Percentiles rank a stretch among this genome's conserved stretches.
These are phyloP conservation scores for Diaporthe longicolla DNA, from an alignment of 2,329 filamentous ascomycete genomes.

Conservation along the genomic window DNA sequence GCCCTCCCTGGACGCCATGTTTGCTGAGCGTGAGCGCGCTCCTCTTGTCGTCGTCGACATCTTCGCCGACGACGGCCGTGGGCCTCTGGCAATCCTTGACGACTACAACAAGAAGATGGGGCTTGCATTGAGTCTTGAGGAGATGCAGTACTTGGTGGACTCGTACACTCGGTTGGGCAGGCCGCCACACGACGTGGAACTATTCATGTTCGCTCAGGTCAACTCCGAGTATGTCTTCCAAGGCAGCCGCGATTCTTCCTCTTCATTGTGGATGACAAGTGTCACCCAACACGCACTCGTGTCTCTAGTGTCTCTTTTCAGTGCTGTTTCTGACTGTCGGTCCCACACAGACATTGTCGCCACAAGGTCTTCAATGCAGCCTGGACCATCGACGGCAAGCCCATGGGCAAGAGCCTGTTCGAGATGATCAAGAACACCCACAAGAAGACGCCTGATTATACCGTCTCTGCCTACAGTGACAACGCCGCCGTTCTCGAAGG, in stretches of 20 bases:
- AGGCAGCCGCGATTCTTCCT: slow-evolving; percentile 30
- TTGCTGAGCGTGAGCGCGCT: slow-evolving; percentile 74
- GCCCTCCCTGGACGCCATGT: slow-evolving; percentile 83
- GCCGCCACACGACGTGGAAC: slow-evolving; percentile 88
- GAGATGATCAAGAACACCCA: slow-evolving; percentile 98
- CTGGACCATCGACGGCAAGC: slow-evolving; percentile 92
- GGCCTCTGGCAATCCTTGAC: slow-evolving; percentile 80
- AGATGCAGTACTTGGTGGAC: slow-evolving; percentile 95
- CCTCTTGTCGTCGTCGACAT: slow-evolving; percentile 84
- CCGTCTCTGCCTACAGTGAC: slow-evolving; percentile 97
- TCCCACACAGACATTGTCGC: slow-evolving; percentile 50
- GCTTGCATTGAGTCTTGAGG: slow-evolving; percentile 86
- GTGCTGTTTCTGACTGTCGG: slow-evolving; percentile 80
- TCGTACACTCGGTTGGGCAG: slow-evolving; percentile 78
- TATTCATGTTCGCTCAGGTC: slow-evolving; percentile 99
- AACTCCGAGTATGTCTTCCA: slow-evolving; percentile 84
- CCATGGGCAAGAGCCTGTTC: slow-evolving; percentile 86
- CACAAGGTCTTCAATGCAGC: slow-evolving; percentile 94
- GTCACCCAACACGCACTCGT: slow-evolving; percentile 34
- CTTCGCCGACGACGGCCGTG: slow-evolving; percentile 70
- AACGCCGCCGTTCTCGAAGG: slow-evolving; percentile 95
- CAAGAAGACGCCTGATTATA: slow-evolving; percentile 82
- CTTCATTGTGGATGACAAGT: slow-evolving; percentile 36
- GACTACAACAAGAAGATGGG: slow-evolving; percentile 88
- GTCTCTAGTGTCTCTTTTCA: slow-evolving; percentile 77